Evolutionary conservation across 192 early-diverging fungal species (phyloP).

Genomic region (Paraglomus brasilianum): DNA sequence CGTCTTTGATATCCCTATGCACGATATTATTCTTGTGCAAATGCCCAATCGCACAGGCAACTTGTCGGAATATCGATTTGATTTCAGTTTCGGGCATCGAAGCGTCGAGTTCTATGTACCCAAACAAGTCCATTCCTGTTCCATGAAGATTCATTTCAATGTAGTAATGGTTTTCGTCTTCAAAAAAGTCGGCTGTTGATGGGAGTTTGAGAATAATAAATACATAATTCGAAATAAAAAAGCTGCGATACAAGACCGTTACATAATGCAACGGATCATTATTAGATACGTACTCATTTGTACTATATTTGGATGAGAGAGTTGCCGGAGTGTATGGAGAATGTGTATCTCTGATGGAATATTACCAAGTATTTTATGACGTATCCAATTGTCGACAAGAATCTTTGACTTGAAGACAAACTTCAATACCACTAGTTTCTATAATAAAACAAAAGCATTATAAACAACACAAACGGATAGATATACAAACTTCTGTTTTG

Average conservation of each 20-base stretch:
- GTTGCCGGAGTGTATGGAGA: slow-evolving; percentile 56
- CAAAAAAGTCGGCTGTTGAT: slow-evolving; percentile 66
- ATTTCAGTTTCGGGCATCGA: slow-evolving; percentile 56
- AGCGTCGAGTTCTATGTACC: slow-evolving; percentile 64
- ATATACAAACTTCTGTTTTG: neutral
- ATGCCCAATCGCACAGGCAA: slow-evolving; percentile 57
- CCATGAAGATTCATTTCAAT: slow-evolving; percentile 65
- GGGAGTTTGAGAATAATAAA: slow-evolving; percentile 15
- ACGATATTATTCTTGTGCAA: slow-evolving; percentile 65
- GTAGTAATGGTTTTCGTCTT: slow-evolving; percentile 73
- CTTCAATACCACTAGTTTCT: slow-evolving; percentile 63
- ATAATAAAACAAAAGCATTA: slow-evolving; percentile 20
- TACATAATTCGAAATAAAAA: slow-evolving; percentile 29
- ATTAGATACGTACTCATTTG: slow-evolving; percentile 46
- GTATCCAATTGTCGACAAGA: slow-evolving; percentile 65
- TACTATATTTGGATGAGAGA: slow-evolving; percentile 54
- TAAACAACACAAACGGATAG: slow-evolving; percentile 32
- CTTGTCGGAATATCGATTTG: slow-evolving; percentile 55
- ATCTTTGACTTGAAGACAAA: slow-evolving; percentile 71
- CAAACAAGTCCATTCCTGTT: slow-evolving; percentile 63
- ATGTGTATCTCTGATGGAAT: slow-evolving; percentile 80
- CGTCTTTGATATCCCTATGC: slow-evolving; percentile 88
- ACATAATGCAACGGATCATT: neutral
- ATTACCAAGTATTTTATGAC: slow-evolving; percentile 60
- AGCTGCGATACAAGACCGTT: neutral